These are phyloP conservation scores for Turnera subulata DNA, from an alignment of 345 rosid genomes.

Conservation along the genomic window DNA sequence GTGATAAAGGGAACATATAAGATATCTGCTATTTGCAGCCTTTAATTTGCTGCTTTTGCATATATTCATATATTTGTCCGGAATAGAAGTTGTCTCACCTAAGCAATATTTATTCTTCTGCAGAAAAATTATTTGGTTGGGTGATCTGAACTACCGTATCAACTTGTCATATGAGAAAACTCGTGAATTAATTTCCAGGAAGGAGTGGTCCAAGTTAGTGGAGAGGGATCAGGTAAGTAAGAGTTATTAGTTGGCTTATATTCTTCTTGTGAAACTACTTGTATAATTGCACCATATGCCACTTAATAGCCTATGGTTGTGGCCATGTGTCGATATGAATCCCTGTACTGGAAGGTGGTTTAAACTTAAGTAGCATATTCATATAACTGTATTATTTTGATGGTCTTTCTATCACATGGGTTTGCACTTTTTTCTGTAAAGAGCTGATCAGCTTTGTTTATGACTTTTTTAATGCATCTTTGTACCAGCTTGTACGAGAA, in stretches of 20 bases:
- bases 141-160: conserved; percentile 89
- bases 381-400: no score
- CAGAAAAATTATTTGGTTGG: conserved; percentile 89
- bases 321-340: no score
- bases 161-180: conserved; percentile 66
- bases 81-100: conserved; percentile 1
- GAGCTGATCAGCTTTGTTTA: conserved; percentile 7
- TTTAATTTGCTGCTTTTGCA: no score
- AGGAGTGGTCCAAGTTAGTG: conserved; percentile 60
- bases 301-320: no score
- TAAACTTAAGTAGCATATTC: no score
- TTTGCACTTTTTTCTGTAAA: conserved; percentile 3
- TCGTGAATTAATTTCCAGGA: conserved; percentile 53
- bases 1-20: not conserved
- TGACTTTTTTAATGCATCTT: conserved; percentile 1
- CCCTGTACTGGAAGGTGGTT: no score
- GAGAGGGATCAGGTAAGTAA: conserved; percentile 78
- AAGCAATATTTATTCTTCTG: conserved; percentile 18
- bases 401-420: no score
- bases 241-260: not conserved
- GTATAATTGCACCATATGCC: no score
- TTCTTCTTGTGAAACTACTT: not conserved
- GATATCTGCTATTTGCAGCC: not conserved
- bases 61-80: not conserved
- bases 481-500: conserved; percentile 62